Evolutionary conservation across 768 basidiomycete genomes (phyloP), one percentile per base, ranked within the genome.

Genomic region (Amanita polypyramis): DNA sequence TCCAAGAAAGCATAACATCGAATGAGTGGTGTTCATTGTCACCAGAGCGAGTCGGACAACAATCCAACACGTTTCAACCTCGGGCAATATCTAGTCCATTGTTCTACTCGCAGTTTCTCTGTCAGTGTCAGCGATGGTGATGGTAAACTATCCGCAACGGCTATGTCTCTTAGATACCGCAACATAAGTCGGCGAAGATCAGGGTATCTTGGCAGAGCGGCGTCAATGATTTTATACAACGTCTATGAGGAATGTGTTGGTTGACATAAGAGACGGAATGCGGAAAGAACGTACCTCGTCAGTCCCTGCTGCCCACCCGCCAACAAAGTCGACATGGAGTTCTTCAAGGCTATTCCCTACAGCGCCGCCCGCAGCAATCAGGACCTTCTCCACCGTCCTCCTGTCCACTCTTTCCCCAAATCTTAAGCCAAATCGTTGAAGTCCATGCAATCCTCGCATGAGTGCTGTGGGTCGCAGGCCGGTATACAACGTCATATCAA

Each of bases 401-500:
- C 62, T 59, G 52, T 76, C 74, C 12, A 74, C 68, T 19, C 57
- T 55, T 17, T 61, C 56, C 1, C 64, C 60, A 51, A 76, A 74
- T 5, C 58, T 53, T 3, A 76, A 48, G 2, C 57, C 52, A 2
- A 75, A 58, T 6, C 54, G 52, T 12, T 52, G 47, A 43, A 70
- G 57, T 6, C 66, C 70, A 12, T 55, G 60, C 12, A 73, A 52
- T 5, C 61, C 45, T 8, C 51, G 52, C 58, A 74, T 65, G 5
- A 74, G 56, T 5, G 69, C 59, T 5, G 65, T 64, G 0, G 74
- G 74, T 19, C 73, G 62, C 20, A 76, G 62, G 0, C 73, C 73
- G 12, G 61, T 63, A 51, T 72, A 72, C 2, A 76, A 62, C 3
- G 73, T 75, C 3, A 62, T 65, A 53, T 64, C 68, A 45, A 76